Evolutionary conservation across 2,329 filamentous ascomycete genomes (phyloP), one percentile per base, ranked within the genome.

Genomic region (Blumeriella jaapii): DNA sequence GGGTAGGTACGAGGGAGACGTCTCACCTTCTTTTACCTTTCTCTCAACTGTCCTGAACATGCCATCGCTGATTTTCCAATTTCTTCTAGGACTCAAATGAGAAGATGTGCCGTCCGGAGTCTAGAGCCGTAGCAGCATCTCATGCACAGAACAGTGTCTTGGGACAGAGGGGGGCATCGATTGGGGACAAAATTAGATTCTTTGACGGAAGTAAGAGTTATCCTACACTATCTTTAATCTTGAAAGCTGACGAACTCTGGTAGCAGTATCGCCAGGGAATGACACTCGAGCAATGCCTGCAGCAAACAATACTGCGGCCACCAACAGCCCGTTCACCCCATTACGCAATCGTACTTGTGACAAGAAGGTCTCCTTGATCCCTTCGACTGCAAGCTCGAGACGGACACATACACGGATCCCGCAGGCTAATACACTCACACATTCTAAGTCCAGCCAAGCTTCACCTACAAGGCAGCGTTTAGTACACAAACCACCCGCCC

Each of bases 151-250:
- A 42, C 12, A 29, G 22, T n/a, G 15, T 16, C n/a, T 24, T 22
- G 3, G 18, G 29, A 10, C 38, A 34, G 29, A 43, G 29, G 14
- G 24, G 13, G 17, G 37, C n/a, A 15, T 38, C 40, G 9, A 46
- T 52, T 13, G 43, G 36, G 29, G 50, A 50, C 11, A 49, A 40
- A 12, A 52, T 54, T 14, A 39, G 23, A 17, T 41, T 51, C 29
- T 52, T 44, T 29, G 51, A 52, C 39, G 44, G 49, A 12, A 32
- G 47, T 46, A 39, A 22, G 40, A 13, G 10, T 14, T 7, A 10
- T 23, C 5, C 17, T 16, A 5, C 13, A 11, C 17, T 12, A n/a
- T 4, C 9, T 4, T 6, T 26, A 12, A 12, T 29, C 13, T 40
- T 18, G 27, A 17, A 31, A 29, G 38, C 22, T 31, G 5, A 37